Base-by-base conservation (phyloP, 148 eudicot species). In the Polygonum aviculare region DNA sequence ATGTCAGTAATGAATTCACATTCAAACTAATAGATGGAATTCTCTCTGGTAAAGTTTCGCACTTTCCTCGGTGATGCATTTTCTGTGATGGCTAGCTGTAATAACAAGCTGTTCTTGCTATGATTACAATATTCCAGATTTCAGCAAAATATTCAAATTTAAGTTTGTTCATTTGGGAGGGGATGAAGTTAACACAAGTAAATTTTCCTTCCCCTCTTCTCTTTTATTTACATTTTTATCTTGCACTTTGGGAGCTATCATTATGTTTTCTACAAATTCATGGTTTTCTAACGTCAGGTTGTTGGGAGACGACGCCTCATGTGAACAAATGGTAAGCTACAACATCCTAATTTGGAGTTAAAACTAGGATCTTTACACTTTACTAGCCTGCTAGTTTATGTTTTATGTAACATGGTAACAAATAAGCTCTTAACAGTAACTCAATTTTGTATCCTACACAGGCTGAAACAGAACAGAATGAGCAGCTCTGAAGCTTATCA, bases 151-250 rank as follows among this genome's bases (percentile, higher is more conserved):
- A 77, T 94, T 94, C 89, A 90, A 87, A 75, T 94, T 83, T 73
- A 89, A 79, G 74, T 92, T 90, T 33, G 83, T 94, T 73, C 98
- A 94, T 84, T 85, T 92, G 82, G 97, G 98, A 85, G 98, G 98
- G 31, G 98, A 94, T 77, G 98, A 94, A 86, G 98, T 94, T 69
- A 75, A 94, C 75, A 88, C 98, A 69, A 82, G 98, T 92, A 76
- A 86, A 92, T 82, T 76, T 40, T 16, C 19, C 78, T 9, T 4
- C 19, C 10, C 39, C 75, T 41, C 31, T n/a, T n/a, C n/a, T n/a
- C 38, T 51, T 18, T 44, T 8, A 12, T 60, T 19, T 44, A 44
- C 33, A 21, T 44, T 26, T 14, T 26, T 26, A 19, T 21, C 5
- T 10, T 12, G 38, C 40, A 12, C 59, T 70, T 51, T 51, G 7